Base-by-base conservation (phyloP, 2,329 filamentous ascomycete species). In the Epicoccum sorghinum region DNA sequence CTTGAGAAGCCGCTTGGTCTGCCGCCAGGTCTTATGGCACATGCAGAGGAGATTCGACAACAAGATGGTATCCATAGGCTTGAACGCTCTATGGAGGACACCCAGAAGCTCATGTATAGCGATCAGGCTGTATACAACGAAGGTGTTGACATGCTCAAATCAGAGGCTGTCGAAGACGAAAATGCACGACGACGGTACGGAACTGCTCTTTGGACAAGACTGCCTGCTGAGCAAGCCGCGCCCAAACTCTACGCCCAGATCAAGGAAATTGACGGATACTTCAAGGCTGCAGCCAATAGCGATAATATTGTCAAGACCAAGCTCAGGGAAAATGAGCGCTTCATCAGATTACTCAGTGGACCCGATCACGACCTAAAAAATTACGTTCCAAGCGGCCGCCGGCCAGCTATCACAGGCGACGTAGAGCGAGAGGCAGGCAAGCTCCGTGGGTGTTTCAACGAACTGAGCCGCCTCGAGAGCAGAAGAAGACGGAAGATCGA, bases 1-100 rank as follows among this genome's bases (percentile, higher is more conserved):
- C 81, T 98, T 1, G 95, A 99, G 71, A 98, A 97, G 71, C 95
- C 95, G 0, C 81, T 99, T 0, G 95, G 95, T 0, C 76, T 99
- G 4, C 95, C 95, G 0, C 90, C 91, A 0, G 90, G 86, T 13
- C 77, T 99, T 2, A 84, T 92, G 3, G 90, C 95, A 22, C 95
- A 97, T 65, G 93, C 93, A 0, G 93, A 98, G 70, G 95, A 98
- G 69, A 89, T 99, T 43, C 84, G 93, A 18, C 93, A 98, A 71
- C 90, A 93, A 51, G 92, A 96, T 67, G 93, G 91, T 0, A 79
- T 96, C 29, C 86, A 89, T 51, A 82, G 90, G 25, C 78, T 98
- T 0, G 85, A 90, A 47, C 84, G 87, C 47, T 91, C 90, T 4
- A 90, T 98, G 58, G 87, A 90, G 4, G 93, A 98, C 61, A 96